Evolutionary conservation across 257 asterid genomes (phyloP), one percentile per base, ranked within the genome.

Genomic region (Solanum lycopersicoides): DNA sequence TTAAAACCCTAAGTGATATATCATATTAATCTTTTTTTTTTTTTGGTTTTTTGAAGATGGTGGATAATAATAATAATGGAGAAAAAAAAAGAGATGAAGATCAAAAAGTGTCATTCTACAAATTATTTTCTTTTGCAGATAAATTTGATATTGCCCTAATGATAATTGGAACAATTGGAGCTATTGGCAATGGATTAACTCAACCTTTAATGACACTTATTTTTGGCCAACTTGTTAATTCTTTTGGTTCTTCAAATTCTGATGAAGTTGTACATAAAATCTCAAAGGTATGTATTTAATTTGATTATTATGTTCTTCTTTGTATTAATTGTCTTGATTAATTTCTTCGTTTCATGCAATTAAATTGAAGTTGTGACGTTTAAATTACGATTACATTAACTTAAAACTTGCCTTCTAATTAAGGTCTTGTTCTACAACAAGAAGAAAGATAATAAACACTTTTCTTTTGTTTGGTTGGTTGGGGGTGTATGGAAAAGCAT

Each of bases 191-290:
- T 82, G 99, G 99, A 23, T 28, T 93, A 50, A 39, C 98, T 7
- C 98, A 94, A 91, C 98, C 98, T 44, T 1, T 93, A n/a, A 96
- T 94, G 98, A 91, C 98, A 11, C 88, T 95, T 30, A 85, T 95
- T 9, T 93, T 96, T 44, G 98, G 98, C 21, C 53, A 92, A 56
- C 88, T 96, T 86, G 90, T 96, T 20, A 93, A 96, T 89, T 72
- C 98, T 44, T 93, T 95, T 60, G 97, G 94, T 23, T 44, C 83
- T 3, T 53, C 90, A n/a, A 85, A 71, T 80, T 66, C 7, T 2
- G 79, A 93, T 3, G 71, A 89, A 21, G 91, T 94, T 34, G 92
- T 92, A 76, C 92, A 90, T 87, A 90, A 45, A 83, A 90, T 95
- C 63, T 89, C 95, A 0, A 89, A 93, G 97, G 74, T 68, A 15